Percentiles rank a stretch among this genome's conserved stretches.
Conservation (phyloP, 148 eudicot genomes). For the Dysphania ambrosioides region DNA sequence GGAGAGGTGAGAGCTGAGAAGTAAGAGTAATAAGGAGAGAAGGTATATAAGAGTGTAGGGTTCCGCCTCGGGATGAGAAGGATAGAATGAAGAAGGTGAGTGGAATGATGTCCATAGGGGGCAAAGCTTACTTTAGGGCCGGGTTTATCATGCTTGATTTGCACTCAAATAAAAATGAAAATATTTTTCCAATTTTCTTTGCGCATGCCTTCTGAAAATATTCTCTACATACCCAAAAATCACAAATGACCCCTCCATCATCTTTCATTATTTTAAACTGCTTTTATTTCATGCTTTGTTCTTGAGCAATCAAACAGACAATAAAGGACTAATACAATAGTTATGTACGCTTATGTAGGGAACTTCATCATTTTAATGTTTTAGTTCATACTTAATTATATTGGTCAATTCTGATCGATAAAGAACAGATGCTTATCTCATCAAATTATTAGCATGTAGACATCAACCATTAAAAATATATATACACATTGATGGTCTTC, state of each 20-base stretch:
- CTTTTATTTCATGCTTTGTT: constrained; percentile 37
- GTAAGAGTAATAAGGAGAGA: neutral
- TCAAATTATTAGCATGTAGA: too few relatives aligned
- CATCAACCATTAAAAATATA: too few relatives aligned
- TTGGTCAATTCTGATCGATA: neutral
- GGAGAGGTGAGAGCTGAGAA: constrained; percentile 8
- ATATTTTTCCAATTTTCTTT: constrained; percentile 8
- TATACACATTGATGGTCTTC: too few relatives aligned
- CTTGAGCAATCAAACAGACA: constrained; percentile 25
- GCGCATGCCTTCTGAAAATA: constrained; percentile 41
- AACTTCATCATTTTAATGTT: constrained; percentile 22
- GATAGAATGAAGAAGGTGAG: constrained; percentile 49
- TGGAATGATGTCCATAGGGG: constrained; percentile 38
- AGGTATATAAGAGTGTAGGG: constrained; percentile 34
- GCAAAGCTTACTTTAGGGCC: constrained; percentile 42
- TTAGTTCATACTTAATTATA: constrained; percentile 13
- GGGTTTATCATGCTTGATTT: constrained; percentile 42
- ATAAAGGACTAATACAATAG: constrained; percentile 21
- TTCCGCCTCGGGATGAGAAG: constrained; percentile 43
- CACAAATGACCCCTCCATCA: constrained; percentile 23
- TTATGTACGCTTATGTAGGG: constrained; percentile 30
- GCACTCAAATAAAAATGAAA: constrained; percentile 26
- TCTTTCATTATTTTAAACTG: constrained; percentile 19
- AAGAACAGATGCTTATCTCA: too few relatives aligned
- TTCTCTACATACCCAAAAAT: constrained; percentile 22